Evolutionary conservation across 192 early-diverging fungal genomes (phyloP).

Genomic region (Umbelopsis vinacea): DNA sequence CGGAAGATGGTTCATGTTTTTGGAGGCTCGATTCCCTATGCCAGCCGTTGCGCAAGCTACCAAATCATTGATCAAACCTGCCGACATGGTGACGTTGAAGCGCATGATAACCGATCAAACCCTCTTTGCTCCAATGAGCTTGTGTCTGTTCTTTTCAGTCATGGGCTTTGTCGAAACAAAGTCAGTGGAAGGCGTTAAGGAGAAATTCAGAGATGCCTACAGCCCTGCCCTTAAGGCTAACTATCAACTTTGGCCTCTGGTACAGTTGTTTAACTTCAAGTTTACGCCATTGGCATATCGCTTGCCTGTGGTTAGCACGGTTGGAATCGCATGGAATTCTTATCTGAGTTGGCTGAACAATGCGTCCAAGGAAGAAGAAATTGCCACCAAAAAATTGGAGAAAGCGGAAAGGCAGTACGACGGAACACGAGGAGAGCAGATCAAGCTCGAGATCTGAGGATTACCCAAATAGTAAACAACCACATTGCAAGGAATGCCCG

Average conservation of each 20-base stretch:
- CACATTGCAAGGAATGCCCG: not conserved
- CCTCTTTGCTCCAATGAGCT: constrained; percentile 70
- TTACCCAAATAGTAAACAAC: not conserved
- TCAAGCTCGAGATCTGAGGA: constrained; percentile 7
- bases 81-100: constrained; percentile 44
- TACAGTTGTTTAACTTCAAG: constrained; percentile 75
- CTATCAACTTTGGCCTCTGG: constrained; percentile 75
- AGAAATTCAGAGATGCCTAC: constrained; percentile 64
- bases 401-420: not conserved
- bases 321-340: constrained; percentile 78
- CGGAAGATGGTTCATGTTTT: constrained; percentile 68
- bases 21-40: constrained; percentile 69
- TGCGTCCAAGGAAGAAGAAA: constrained; percentile 30
- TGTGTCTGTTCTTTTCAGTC: constrained; percentile 64
- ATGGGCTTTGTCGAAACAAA: constrained; percentile 68
- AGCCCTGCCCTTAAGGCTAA: constrained; percentile 66
- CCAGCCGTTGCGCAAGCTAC: constrained; percentile 6
- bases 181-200: constrained; percentile 51
- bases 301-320: constrained; percentile 71
- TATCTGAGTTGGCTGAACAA: constrained; percentile 75
- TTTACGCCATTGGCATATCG: constrained; percentile 68
- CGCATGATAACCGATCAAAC: constrained; percentile 66
- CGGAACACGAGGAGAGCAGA: constrained; percentile 18
- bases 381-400: not conserved
- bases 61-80: not conserved